Evolutionary conservation across 257 asterid genomes (phyloP).

Genomic region (Jasminum sambac): DNA sequence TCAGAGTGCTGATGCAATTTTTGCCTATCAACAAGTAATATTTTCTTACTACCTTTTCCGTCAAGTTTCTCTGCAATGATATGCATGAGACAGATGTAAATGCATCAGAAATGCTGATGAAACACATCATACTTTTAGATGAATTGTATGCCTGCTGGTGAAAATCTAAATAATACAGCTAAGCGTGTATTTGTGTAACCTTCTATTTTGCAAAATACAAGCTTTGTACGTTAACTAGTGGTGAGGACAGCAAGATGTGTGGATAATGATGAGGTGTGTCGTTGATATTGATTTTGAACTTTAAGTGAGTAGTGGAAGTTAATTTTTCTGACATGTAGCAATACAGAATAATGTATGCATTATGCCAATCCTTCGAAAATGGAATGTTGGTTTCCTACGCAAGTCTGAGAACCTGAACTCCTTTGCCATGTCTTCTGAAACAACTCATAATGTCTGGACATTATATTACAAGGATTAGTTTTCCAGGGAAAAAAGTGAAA

Average conservation of each 20-base stretch:
- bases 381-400: not conserved
- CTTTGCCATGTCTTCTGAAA: slow-evolving; percentile 8
- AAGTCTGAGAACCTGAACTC: not conserved
- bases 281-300: too few species aligned
- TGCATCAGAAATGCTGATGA: not conserved
- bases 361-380: not conserved
- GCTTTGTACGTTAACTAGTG: too few species aligned
- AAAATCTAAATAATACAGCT: slow-evolving; percentile 8
- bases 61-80: not conserved
- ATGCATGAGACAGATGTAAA: slow-evolving; percentile 15
- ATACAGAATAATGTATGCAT: slow-evolving; percentile 4
- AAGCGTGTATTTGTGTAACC: too few species aligned
- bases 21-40: slow-evolving; percentile 86
- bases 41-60: slow-evolving; percentile 5
- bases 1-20: slow-evolving; percentile 95
- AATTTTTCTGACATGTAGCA: not conserved
- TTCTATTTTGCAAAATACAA: too few species aligned
- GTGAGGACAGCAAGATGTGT: too few species aligned
- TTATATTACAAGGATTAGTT: not conserved
- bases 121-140: not conserved
- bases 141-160: slow-evolving; percentile 7
- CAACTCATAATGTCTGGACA: not conserved
- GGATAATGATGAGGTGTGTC: too few species aligned
- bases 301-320: too few species aligned
- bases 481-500: not conserved